Conservation (phyloP, 1,139 yeast species). For the Candida sp. region DNA sequence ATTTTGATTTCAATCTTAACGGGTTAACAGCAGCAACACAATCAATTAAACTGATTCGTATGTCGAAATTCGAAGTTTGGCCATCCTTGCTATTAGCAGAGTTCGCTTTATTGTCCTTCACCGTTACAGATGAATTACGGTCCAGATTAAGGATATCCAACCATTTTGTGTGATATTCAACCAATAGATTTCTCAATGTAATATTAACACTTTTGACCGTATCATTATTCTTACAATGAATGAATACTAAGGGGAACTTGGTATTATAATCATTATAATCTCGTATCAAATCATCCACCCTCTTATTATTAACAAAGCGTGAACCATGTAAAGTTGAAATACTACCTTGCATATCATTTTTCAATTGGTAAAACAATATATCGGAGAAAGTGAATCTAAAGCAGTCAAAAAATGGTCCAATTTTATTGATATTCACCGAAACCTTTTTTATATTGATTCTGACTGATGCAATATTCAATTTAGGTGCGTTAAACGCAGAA, state of each 20-base stretch:
- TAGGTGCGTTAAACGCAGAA: not conserved
- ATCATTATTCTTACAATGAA: slow-evolving; percentile 18
- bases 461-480: slow-evolving; percentile 14
- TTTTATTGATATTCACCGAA: slow-evolving; percentile 19
- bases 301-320: not conserved
- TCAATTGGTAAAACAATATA: slow-evolving; percentile 26
- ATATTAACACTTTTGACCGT: slow-evolving; percentile 26
- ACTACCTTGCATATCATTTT: slow-evolving; percentile 30
- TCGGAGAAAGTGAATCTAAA: slow-evolving; percentile 21
- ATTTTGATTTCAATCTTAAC: slow-evolving; percentile 50
- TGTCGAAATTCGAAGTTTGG: slow-evolving; percentile 16
- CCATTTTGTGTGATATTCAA: slow-evolving; percentile 62
- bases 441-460: slow-evolving; percentile 20
- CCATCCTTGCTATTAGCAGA: not conserved
- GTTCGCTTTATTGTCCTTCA: slow-evolving; percentile 2
- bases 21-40: slow-evolving; percentile 60
- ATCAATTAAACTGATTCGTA: slow-evolving; percentile 48
- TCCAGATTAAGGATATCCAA: slow-evolving; percentile 23
- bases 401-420: slow-evolving; percentile 46
- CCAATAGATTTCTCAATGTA: slow-evolving; percentile 37
- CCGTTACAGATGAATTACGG: slow-evolving; percentile 1
- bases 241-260: slow-evolving; percentile 19
- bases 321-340: slow-evolving; percentile 8
- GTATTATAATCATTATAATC: slow-evolving; percentile 3
- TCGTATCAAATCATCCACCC: not conserved